Evolutionary conservation across 805 yeast genomes (phyloP), one percentile per base, ranked within the genome.

Genomic region (Starmerella apis): DNA sequence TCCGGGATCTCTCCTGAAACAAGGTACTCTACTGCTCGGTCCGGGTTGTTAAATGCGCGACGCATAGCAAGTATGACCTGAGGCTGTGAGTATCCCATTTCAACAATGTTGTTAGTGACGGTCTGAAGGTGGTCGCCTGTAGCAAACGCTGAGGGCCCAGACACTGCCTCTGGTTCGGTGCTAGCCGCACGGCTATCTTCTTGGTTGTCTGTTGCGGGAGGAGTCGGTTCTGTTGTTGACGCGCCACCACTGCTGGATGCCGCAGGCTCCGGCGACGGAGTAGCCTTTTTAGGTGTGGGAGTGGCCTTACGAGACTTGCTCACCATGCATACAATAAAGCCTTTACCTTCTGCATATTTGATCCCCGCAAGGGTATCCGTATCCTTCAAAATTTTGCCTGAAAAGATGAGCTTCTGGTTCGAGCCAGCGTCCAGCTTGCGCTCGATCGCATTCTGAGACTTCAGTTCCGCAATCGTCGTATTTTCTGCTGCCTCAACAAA

Each of bases 31-130:
- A 92, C 97, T 0, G 98, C 98, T 61, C 98, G 80, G 65, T 90
- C 97, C 19, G 98, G 97, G 68, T 92, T 88, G 69, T 90, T 90
- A 71, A 80, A 92, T 1, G 98, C 97, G 14, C 95, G 95, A 59
- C 94, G 79, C 64, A 92, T 71, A 0, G 98, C 98, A 42, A 79
- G 77, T 68, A 86, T 94, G 23, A 86, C 96, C 63, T 86, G 85
- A 16, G 78, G 75, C 59, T 94, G 79, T 24, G 83, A 86, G 63
- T 87, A 92, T 8, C 98, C 98, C 96, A 92, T 87, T 58, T 86
- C 96, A 80, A 87, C 77, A 65, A 92, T 87, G 63, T 82, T 82
- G 52, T 73, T 74, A 51, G 90, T 77, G 30, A 94, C 85, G 27
- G 50, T 77, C 60, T 84, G 86, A 59, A 95, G 77, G 53, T 81